phyloP scores from a whole-genome alignment of 176 grass and related monocot genomes.

The Poa annua region DNA sequence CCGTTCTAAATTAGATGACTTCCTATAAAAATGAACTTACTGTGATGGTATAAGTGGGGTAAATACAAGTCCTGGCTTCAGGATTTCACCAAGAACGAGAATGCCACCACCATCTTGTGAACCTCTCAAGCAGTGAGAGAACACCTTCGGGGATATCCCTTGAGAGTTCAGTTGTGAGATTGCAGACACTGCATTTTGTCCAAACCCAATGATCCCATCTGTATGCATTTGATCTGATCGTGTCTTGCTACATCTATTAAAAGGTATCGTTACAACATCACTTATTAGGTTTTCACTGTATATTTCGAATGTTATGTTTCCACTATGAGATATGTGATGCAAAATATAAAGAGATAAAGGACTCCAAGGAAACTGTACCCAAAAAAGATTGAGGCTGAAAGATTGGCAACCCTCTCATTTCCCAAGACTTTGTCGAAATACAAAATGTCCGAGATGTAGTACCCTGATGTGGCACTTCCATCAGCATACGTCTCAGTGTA shows the following conservation, averaged over 20 bases:
- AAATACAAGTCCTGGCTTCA: constrained; percentile 75
- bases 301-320: neutral
- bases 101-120: constrained; percentile 83
- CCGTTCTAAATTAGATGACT: too few relatives aligned
- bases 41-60: constrained; percentile 85
- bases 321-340: too few relatives aligned
- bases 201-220: constrained; percentile 93
- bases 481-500: constrained; percentile 88
- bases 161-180: constrained; percentile 69
- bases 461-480: constrained; percentile 83
- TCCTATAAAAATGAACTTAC: constrained; percentile 51
- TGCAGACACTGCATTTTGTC: constrained; percentile 71
- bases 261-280: constrained; percentile 13
- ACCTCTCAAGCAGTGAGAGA: constrained; percentile 91
- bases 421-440: constrained; percentile 65
- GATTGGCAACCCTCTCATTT: constrained; percentile 63
- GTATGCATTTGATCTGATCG: constrained; percentile 72
- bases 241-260: constrained; percentile 76
- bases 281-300: neutral
- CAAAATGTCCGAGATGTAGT: constrained; percentile 68
- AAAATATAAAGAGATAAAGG: neutral
- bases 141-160: constrained; percentile 71
- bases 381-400: constrained; percentile 78
- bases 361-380: constrained; percentile 57
- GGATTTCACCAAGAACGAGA: constrained; percentile 80